Evolutionary conservation across 2,329 filamentous ascomycete genomes (phyloP), one percentile per base, ranked within the genome.

Genomic region (Fusarium anthophilum): DNA sequence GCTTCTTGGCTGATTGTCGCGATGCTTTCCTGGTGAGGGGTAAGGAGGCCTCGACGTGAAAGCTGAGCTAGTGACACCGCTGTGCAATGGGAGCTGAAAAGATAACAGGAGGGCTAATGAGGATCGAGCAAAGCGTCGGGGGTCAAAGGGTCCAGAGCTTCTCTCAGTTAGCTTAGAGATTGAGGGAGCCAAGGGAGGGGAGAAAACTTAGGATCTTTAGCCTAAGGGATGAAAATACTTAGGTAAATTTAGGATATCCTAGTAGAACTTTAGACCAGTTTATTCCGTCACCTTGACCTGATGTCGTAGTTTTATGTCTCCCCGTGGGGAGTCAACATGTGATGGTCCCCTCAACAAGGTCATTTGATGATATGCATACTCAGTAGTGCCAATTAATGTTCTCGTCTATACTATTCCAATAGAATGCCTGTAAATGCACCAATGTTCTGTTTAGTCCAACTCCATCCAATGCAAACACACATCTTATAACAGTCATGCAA

Each of bases 381-480:
- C 32, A 1, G 35, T 55, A 59, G 61, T 64, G 39, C 54, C 39
- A 48, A 39, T 44, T 60, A 35, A 38, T 54, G 28, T 44, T 45
- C 57, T 64, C 18, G 15, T 65, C 47, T 43, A 61, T 48, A 13
- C 54, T 30, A 17, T 38, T 37, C 48, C 45, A 28, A 59, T 32
- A 26, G 51, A 35, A 57, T 44, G 43, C 26, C 63, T 44, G 60
- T 37, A 48, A 62, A 75, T 67, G 48, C 55, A 61, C 51, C 53
- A 35, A 47, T 72, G 17, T 63, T 67, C 53, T 63, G 57, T 66
- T 70, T 41, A 39, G 54, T 43, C 60, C 60, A 63, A 75, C 69
- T 73, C 72, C 64, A 60, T 28, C 61, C 50, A 44, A 72, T 75
- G 70, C 69, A 73, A 51, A 56, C 50, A 53, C 47, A 26, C 15